Base-by-base conservation (phyloP, 2,329 filamentous ascomycete species). In the Colletotrichum sp. region DNA sequence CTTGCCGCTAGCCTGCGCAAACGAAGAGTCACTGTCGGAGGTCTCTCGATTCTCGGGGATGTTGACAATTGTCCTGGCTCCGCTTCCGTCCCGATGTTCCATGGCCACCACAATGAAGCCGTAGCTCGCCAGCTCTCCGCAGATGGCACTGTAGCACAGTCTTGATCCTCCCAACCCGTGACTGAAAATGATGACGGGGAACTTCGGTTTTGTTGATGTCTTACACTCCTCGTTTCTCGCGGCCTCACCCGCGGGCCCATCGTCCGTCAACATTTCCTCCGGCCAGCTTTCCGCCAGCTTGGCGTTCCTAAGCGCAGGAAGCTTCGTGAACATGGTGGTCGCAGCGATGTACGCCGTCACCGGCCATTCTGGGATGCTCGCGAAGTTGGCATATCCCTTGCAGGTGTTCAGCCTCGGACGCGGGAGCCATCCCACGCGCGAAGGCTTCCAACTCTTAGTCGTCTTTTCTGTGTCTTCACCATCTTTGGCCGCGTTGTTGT, bases 1-100 rank as follows among this genome's bases (percentile, higher is more conserved):
- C 18, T 79, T 70, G 24, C 68, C 59, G 9, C 79, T 76, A 5
- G 79, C 72, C 18, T 81, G 76, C 8, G 81, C 80, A 2, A 82
- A 82, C 24, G 78, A 82, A 2, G 80, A 80, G 26, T 81, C 80
- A 10, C 81, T 81, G 7, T 83, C 80, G 8, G 80, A 81, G 1
- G 85, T 81, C 36, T 84, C 83, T 5, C 82, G 84, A 24, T 85
- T 79, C 64, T 85, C 84, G 0, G 87, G 85, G 62, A 92, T 87
- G 78, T 93, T 93, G 72, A 94, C 87, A 75, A 90, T 91, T 0
- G 90, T 91, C 64, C 92, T 85, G 6, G 92, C 91, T 5, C 91
- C 91, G 71, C 90, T 92, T 1, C 92, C 92, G 80, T 94, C 92
- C 32, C 92, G 84, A 81, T 94, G 92, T 82, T 94, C 92, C 28